phyloP scores from a whole-genome alignment of 208 protist genomes.

The Acanthamoeba culbertsoni region DNA sequence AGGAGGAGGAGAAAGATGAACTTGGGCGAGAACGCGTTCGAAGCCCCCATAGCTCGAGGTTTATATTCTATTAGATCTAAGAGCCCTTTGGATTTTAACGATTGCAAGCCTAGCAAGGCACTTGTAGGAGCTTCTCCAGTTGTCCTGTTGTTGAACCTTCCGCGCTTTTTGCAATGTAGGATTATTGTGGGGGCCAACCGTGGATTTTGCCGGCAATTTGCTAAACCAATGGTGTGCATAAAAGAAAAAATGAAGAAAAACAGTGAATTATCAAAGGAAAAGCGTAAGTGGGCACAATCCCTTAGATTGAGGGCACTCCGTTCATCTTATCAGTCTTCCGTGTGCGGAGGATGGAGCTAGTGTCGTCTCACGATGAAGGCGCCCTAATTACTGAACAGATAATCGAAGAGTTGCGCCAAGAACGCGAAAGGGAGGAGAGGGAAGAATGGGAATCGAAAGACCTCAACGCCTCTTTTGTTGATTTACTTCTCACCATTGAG shows the following conservation, averaged over 20 bases:
- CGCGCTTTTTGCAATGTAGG: not conserved
- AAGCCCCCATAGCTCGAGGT: too few species aligned
- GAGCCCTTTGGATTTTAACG: too few species aligned
- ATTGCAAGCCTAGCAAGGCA: too few species aligned
- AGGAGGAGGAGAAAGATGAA: conserved; percentile 32
- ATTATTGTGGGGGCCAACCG: too few species aligned
- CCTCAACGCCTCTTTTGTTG: conserved; percentile 12
- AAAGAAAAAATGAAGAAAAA: not conserved
- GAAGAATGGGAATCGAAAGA: conserved; percentile 5
- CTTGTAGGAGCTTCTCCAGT: not conserved
- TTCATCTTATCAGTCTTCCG: not conserved
- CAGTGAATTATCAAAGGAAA: not conserved
- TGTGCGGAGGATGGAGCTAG: not conserved
- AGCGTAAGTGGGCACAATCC: not conserved
- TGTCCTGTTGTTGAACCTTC: too few species aligned
- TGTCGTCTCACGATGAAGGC: not conserved
- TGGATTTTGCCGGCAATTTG: too few species aligned
- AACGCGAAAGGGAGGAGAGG: not conserved
- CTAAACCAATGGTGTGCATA: not conserved
- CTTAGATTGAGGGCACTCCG: not conserved
- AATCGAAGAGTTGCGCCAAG: conserved; percentile 31
- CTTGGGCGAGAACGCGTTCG: not conserved
- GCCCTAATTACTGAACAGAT: conserved; percentile 40
- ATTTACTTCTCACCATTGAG: conserved; percentile 57
- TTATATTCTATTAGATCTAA: not conserved